Conservation (phyloP, 148 eudicot genomes). For the Polygonum aviculare region DNA sequence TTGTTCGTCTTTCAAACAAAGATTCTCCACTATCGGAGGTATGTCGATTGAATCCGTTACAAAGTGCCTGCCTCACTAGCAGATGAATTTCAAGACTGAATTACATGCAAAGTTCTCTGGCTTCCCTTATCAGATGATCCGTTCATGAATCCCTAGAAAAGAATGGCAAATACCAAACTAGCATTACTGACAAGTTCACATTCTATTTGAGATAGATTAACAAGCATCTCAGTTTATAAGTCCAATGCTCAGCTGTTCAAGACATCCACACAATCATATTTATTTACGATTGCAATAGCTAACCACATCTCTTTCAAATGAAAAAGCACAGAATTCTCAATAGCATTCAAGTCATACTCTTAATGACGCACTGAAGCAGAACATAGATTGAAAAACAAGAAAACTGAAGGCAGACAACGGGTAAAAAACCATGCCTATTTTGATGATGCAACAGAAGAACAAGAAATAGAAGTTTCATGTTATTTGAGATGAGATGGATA, state of each 20-base stretch:
- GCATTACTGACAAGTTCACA: neutral
- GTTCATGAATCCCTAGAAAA: neutral
- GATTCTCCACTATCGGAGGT: too few species aligned
- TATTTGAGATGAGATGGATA: neutral
- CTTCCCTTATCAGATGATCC: too few species aligned
- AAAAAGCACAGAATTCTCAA: too few species aligned
- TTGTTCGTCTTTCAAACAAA: too few species aligned
- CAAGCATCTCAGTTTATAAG: neutral
- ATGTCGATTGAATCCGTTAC: too few species aligned
- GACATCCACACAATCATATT: neutral
- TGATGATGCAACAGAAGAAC: neutral
- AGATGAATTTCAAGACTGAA: too few species aligned
- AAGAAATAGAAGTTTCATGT: neutral
- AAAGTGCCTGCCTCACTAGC: too few species aligned
- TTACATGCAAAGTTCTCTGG: too few species aligned
- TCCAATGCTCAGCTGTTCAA: neutral
- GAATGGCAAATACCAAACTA: neutral
- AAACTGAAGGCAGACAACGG: slow-evolving; percentile 37
- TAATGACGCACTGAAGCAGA: too few species aligned
- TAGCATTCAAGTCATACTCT: too few species aligned
- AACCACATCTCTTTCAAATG: neutral
- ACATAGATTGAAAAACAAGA: slow-evolving; percentile 56
- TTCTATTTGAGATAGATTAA: neutral
- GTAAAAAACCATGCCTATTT: neutral
- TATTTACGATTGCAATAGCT: too few species aligned